Evolutionary conservation across 1,284 basidiomycete genomes (phyloP).

Genomic region (Exobasidium rhododendri): DNA sequence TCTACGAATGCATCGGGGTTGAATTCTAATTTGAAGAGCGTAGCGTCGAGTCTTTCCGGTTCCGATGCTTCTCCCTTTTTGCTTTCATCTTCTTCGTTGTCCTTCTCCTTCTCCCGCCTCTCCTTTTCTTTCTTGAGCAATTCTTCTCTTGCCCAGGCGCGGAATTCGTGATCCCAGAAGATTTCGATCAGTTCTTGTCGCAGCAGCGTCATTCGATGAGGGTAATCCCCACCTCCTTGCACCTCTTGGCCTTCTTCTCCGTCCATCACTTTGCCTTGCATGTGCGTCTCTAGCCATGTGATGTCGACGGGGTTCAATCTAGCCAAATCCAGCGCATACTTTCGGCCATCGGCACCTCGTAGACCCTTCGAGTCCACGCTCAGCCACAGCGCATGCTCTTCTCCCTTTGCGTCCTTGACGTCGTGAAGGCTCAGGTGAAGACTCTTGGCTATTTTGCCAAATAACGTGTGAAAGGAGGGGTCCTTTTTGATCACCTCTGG

Average conservation of each 20-base stretch:
- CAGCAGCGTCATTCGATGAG: conserved; percentile 61
- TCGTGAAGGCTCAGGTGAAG: conserved; percentile 61
- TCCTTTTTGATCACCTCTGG: conserved; percentile 55
- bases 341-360: conserved; percentile 61
- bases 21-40: conserved; percentile 60
- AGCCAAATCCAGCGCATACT: conserved; percentile 62
- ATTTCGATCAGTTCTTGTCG: conserved; percentile 62
- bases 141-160: conserved; percentile 59
- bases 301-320: conserved; percentile 61
- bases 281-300: conserved; percentile 61
- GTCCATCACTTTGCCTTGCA: conserved; percentile 51
- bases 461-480: conserved; percentile 59
- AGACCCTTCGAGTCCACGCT: conserved; percentile 63
- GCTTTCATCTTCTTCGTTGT: conserved; percentile 16
- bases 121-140: conserved; percentile 52
- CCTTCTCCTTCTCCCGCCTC: conserved; percentile 27
- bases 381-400: conserved; percentile 59
- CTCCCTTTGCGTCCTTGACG: conserved; percentile 57
- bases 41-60: conserved; percentile 47
- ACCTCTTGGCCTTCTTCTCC: conserved; percentile 22
- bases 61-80: conserved; percentile 15
- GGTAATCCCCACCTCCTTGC: conserved; percentile 55
- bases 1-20: conserved; percentile 64
- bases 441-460: conserved; percentile 59
- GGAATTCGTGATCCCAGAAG: conserved; percentile 61